A percentile compares a stretch with the other conserved stretches of the same genome.
Evolutionary conservation across 2,329 filamentous ascomycete species (phyloP).

Genomic region (Trichoderma semiorbis): DNA sequence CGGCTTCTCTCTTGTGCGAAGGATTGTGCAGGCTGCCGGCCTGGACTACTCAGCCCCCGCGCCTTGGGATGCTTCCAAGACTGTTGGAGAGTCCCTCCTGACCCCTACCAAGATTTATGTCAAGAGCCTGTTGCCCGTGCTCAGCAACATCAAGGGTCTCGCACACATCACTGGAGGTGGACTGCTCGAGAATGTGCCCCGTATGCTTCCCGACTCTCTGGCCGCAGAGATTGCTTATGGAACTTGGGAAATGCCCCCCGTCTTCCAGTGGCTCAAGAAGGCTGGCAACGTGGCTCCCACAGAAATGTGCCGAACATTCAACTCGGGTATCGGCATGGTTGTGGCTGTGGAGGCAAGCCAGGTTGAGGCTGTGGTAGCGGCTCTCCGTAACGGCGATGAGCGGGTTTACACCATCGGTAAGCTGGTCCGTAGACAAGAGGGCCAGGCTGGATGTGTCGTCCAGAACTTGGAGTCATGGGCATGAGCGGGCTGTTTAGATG

Average conservation of each 20-base stretch:
- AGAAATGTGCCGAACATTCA: conserved; percentile 93
- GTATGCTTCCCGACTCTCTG: conserved; percentile 79
- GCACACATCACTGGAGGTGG: conserved; percentile 97
- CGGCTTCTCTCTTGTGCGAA: conserved; percentile 93
- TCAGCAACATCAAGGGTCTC: conserved; percentile 77
- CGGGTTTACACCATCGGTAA: conserved; percentile 72
- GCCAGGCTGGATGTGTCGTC: conserved; percentile 33
- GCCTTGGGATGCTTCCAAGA: conserved; percentile 67
- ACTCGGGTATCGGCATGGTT: conserved; percentile 93
- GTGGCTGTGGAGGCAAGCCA: conserved; percentile 68
- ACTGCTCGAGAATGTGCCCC: conserved; percentile 87
- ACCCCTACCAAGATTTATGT: conserved; percentile 95
- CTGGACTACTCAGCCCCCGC: conserved; percentile 68
- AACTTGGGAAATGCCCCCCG: conserved; percentile 70
- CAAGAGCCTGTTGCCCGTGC: conserved; percentile 67
- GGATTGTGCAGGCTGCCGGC: conserved; percentile 72
- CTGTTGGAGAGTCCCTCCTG: conserved; percentile 73
- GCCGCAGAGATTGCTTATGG: conserved; percentile 76
- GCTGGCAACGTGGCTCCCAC: conserved; percentile 65
- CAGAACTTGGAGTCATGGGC: conserved; percentile 35
- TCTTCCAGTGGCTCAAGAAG: conserved; percentile 83
- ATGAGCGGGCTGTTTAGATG: not conserved
- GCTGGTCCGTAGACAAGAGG: conserved; percentile 56
- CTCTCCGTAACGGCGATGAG: conserved; percentile 62
- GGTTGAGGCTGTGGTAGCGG: conserved; percentile 56